A percentile compares a stretch with the other conserved stretches of the same genome.
Evolutionary conservation across 2,329 filamentous ascomycete species (phyloP).

Genomic region (Sporothrix mexicana): DNA sequence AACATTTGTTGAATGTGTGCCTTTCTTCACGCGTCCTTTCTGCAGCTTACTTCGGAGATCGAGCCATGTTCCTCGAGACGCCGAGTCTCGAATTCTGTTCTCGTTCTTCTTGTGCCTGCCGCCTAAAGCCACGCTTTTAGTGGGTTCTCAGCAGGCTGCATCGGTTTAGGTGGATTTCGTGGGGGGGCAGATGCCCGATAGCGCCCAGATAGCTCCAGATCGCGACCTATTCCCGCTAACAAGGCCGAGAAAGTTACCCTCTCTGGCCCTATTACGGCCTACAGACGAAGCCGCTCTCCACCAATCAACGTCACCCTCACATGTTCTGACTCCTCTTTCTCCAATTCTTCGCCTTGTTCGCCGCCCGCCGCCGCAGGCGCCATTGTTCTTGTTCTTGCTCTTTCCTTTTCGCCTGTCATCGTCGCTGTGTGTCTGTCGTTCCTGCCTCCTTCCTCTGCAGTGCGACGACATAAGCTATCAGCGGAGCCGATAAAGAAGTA

Average conservation of each 20-base stretch:
- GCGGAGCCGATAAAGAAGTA: slow-evolving; percentile 17
- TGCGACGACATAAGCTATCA: slow-evolving; percentile 23
- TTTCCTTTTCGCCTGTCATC: neutral
- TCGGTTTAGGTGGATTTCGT: slow-evolving; percentile 13
- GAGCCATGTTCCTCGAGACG: neutral
- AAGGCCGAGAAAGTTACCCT: neutral
- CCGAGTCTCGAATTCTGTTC: slow-evolving; percentile 5
- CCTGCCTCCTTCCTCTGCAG: slow-evolving; percentile 4
- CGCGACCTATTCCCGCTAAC: slow-evolving; percentile 6
- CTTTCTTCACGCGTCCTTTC: too few species aligned
- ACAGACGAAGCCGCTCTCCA: neutral
- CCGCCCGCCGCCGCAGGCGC: slow-evolving; percentile 14
- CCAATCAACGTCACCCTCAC: neutral
- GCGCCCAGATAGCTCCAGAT: neutral
- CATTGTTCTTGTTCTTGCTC: neutral
- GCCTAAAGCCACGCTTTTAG: neutral
- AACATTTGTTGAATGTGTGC: too few species aligned
- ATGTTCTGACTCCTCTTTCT: slow-evolving; percentile 15
- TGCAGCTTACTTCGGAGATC: too few species aligned
- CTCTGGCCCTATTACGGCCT: neutral
- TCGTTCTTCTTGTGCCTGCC: neutral
- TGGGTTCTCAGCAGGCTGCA: slow-evolving; percentile 10
- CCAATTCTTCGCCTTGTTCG: neutral
- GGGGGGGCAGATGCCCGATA: neutral
- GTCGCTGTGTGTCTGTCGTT: neutral